phyloP scores from a whole-genome alignment of 441 rosid genomes.

The Erysimum pusillum region DNA sequence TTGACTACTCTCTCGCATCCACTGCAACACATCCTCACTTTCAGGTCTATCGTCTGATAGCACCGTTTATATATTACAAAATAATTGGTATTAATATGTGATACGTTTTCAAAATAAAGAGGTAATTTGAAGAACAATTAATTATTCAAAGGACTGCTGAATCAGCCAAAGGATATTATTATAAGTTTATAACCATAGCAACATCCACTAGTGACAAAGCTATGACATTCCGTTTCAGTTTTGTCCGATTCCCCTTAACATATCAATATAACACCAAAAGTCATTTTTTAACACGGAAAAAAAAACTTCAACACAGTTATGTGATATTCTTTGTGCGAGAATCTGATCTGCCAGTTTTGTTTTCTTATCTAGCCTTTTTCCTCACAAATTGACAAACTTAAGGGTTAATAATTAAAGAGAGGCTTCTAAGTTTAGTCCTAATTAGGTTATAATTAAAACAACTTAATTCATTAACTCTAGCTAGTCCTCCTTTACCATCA shows the following conservation, averaged over 20 bases:
- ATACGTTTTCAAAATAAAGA: not conserved
- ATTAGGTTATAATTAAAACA: slow-evolving; percentile 7
- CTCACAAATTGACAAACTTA: slow-evolving; percentile 1
- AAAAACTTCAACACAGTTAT: slow-evolving; percentile 19
- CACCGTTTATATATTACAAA: slow-evolving; percentile 23
- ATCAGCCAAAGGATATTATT: slow-evolving; percentile 27
- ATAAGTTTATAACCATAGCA: slow-evolving; percentile 31
- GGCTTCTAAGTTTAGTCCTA: not conserved
- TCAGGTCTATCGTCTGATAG: slow-evolving; percentile 86
- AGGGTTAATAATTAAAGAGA: slow-evolving; percentile 8
- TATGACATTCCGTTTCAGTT: slow-evolving; percentile 39
- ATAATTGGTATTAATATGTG: not conserved
- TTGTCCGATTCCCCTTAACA: slow-evolving; percentile 41
- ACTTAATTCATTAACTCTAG: not conserved
- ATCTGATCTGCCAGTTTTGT: slow-evolving; percentile 25
- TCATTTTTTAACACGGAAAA: slow-evolving; percentile 22
- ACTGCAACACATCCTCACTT: slow-evolving; percentile 94
- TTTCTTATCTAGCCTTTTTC: slow-evolving; percentile 1
- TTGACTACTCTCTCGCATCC: slow-evolving; percentile 94
- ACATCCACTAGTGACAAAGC: slow-evolving; percentile 54
- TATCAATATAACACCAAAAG: slow-evolving; percentile 36
- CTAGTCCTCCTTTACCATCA: not conserved
- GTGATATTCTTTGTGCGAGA: slow-evolving; percentile 29
- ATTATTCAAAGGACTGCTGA: slow-evolving; percentile 18
- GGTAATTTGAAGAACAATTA: slow-evolving; percentile 1